Evolutionary conservation across 306 rosid species (phyloP).

Genomic region (Lablab purpureus): DNA sequence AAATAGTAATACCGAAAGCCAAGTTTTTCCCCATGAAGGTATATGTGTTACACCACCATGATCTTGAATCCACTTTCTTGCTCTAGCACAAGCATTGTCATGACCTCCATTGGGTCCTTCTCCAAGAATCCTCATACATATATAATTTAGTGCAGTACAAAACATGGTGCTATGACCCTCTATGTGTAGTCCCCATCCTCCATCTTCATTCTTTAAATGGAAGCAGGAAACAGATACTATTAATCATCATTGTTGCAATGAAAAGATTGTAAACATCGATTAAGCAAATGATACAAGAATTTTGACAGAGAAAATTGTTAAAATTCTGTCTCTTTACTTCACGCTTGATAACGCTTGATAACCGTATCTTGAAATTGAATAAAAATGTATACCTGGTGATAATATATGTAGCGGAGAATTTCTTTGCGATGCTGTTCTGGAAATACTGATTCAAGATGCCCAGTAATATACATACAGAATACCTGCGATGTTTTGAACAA

Average conservation of each 20-base stretch:
- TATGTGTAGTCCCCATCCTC: conserved; percentile 86
- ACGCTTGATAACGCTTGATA: neutral
- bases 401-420: conserved; percentile 74
- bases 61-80: conserved; percentile 74
- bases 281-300: neutral
- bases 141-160: conserved; percentile 66
- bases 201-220: conserved; percentile 72
- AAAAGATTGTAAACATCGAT: neutral
- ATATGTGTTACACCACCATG: conserved; percentile 71
- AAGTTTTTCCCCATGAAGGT: conserved; percentile 88
- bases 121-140: conserved; percentile 74
- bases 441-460: conserved; percentile 62
- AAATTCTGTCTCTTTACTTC: neutral
- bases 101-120: conserved; percentile 71
- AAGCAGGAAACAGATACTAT: neutral
- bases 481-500: conserved; percentile 53
- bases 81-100: conserved; percentile 70
- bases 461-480: conserved; percentile 64
- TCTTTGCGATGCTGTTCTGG: conserved; percentile 60
- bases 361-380: neutral
- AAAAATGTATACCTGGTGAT: conserved; percentile 60
- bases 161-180: conserved; percentile 88
- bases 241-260: neutral
- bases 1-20: conserved; percentile 69
- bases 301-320: neutral